Conservation (phyloP, 495 filamentous ascomycete species). For the Apodospora peruviana region DNA sequence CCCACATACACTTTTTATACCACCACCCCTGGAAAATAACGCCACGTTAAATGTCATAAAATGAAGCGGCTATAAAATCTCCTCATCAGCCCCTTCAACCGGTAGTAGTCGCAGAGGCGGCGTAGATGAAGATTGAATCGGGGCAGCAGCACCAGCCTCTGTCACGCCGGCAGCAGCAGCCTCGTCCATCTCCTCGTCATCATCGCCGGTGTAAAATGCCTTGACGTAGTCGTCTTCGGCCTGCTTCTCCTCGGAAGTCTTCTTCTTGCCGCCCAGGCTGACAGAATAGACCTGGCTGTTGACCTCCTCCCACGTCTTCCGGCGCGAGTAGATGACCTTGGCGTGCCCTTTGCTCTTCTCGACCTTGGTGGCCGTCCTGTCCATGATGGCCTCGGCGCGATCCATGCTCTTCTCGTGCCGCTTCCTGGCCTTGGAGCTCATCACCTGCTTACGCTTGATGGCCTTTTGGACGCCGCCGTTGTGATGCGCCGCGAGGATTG, state of each 20-base stretch:
- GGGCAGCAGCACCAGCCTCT: slow-evolving; percentile 6
- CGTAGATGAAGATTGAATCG: too few relatives aligned
- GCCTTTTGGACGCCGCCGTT: slow-evolving; percentile 61
- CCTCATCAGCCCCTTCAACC: background rate
- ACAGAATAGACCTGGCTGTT: slow-evolving; percentile 35
- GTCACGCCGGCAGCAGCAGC: slow-evolving; percentile 19
- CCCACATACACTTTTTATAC: background rate
- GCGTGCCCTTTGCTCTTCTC: slow-evolving; percentile 57
- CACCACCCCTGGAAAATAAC: background rate
- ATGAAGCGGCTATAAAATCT: too few relatives aligned
- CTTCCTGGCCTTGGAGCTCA: slow-evolving; percentile 59
- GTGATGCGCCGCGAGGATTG: slow-evolving; percentile 56
- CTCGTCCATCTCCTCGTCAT: slow-evolving; percentile 20
- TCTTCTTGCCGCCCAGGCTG: slow-evolving; percentile 12
- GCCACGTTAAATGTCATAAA: too few relatives aligned
- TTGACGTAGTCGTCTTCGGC: slow-evolving; percentile 18
- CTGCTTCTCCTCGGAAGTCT: background rate
- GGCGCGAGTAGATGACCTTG: slow-evolving; percentile 52
- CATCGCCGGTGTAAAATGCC: slow-evolving; percentile 18
- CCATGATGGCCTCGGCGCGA: slow-evolving; percentile 63
- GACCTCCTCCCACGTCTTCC: slow-evolving; percentile 55
- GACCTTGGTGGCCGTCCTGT: slow-evolving; percentile 65
- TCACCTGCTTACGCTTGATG: slow-evolving; percentile 51
- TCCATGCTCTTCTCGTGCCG: slow-evolving; percentile 69
- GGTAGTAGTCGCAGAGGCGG: background rate